These are phyloP conservation scores for Cryomyces minteri DNA, from an alignment of 495 filamentous ascomycete genomes.

Conservation along the genomic window DNA sequence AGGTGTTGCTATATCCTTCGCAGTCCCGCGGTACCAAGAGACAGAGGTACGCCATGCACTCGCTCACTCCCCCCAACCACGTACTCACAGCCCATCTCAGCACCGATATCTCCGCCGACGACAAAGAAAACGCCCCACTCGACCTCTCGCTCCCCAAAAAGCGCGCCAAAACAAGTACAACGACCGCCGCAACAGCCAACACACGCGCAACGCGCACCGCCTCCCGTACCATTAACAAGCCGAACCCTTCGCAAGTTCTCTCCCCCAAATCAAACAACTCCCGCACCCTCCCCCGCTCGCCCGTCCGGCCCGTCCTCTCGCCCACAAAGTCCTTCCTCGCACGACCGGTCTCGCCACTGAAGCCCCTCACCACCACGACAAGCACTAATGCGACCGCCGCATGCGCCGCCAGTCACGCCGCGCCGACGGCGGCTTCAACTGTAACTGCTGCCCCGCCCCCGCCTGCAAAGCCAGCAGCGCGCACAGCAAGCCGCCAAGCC, in stretches of 20 bases:
- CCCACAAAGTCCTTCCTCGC: conserved; percentile 29
- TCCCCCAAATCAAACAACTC: conserved; percentile 74
- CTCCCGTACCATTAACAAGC: conserved; percentile 27
- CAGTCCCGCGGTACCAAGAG: conserved; percentile 28
- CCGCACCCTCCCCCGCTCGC: conserved; percentile 42
- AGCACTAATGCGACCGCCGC: background rate
- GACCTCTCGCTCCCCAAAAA: conserved; percentile 38
- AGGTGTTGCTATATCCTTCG: conserved; percentile 8
- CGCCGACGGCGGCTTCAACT: background rate
- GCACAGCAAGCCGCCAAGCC: conserved; percentile 4
- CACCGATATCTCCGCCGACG: conserved; percentile 41
- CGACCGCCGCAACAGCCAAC: conserved; percentile 11
- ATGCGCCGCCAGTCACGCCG: background rate
- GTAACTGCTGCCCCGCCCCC: background rate
- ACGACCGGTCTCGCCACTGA: conserved; percentile 34
- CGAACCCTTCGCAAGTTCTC: conserved; percentile 38
- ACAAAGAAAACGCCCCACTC: conserved; percentile 59
- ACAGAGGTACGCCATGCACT: conserved; percentile 33
- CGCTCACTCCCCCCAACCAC: background rate
- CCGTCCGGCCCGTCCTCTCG: conserved; percentile 27
- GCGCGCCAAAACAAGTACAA: conserved; percentile 24
- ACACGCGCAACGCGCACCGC: conserved; percentile 27
- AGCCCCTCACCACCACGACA: conserved; percentile 15
- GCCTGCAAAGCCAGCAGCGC: conserved; percentile 3
- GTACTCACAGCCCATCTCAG: conserved; percentile 21